Conservation (phyloP, 192 early-diverging fungal species). For the Coemansia sp. region DNA sequence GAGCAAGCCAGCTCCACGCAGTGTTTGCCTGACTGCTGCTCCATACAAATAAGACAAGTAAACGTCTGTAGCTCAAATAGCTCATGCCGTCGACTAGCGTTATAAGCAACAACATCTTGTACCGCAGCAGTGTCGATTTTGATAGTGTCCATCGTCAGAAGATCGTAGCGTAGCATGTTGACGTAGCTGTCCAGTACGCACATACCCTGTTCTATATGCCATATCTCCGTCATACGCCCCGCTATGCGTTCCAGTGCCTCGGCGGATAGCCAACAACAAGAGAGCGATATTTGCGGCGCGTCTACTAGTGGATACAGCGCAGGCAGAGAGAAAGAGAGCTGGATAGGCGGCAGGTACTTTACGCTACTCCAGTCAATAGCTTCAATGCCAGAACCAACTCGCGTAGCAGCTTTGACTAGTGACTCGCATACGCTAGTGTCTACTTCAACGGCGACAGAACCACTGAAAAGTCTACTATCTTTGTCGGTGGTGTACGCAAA, state of each 20-base stretch:
- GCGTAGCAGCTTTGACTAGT: not conserved
- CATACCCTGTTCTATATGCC: conserved; percentile 16
- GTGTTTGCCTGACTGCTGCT: conserved; percentile 31
- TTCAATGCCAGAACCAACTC: not conserved
- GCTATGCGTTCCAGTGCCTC: not conserved
- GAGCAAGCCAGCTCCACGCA: conserved; percentile 28
- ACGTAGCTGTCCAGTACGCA: conserved; percentile 26
- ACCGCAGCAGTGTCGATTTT: not conserved
- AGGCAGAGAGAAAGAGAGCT: conserved; percentile 15
- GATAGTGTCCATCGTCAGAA: not conserved
- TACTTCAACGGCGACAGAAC: conserved; percentile 12
- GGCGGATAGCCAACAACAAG: conserved; percentile 20
- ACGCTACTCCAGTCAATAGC: not conserved
- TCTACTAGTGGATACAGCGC: conserved; percentile 9
- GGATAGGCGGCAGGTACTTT: conserved; percentile 15
- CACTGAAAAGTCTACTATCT: not conserved
- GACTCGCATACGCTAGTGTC: conserved; percentile 6
- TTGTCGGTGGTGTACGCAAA: not conserved
- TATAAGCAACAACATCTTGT: not conserved
- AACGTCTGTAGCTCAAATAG: conserved; percentile 18
- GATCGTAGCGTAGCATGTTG: conserved; percentile 9
- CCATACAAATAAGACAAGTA: conserved; percentile 29
- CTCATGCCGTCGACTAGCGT: not conserved
- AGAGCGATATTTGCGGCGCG: conserved; percentile 8
- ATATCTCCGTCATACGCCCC: not conserved